Evolutionary conservation across 345 rosid genomes (phyloP).

Genomic region (Populus deltoides): DNA sequence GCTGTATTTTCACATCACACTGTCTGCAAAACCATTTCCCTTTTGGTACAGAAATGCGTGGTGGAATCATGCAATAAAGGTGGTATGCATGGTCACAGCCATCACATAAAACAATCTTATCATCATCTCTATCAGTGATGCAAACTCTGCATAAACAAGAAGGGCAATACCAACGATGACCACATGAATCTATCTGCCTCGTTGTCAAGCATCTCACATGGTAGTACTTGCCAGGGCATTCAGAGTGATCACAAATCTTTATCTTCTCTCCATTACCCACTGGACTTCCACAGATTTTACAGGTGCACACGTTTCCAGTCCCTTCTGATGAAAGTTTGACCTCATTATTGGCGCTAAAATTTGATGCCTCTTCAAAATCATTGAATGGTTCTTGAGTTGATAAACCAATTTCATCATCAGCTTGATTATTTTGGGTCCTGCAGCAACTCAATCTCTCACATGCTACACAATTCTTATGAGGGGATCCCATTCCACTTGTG

Average conservation of each 20-base stretch:
- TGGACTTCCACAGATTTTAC: slow-evolving; percentile 59
- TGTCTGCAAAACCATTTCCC: slow-evolving; percentile 83
- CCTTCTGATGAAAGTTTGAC: slow-evolving; percentile 21
- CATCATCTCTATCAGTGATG: slow-evolving; percentile 73
- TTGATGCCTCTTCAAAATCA: slow-evolving; percentile 44
- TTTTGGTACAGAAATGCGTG: slow-evolving; percentile 45
- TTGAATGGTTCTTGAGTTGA: slow-evolving; percentile 29
- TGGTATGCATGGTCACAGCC: slow-evolving; percentile 92
- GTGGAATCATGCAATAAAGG: slow-evolving; percentile 78
- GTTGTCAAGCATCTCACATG: slow-evolving; percentile 76
- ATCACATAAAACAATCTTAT: slow-evolving; percentile 76
- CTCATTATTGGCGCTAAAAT: slow-evolving; percentile 34
- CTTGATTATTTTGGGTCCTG: slow-evolving; percentile 25
- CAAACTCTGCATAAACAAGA: slow-evolving; percentile 84
- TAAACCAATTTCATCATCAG: slow-evolving; percentile 24
- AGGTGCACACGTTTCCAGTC: slow-evolving; percentile 20
- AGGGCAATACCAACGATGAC: slow-evolving; percentile 85
- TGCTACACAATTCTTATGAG: slow-evolving; percentile 68
- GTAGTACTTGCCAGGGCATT: slow-evolving; percentile 61
- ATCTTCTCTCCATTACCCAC: slow-evolving; percentile 42
- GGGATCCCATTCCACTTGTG: slow-evolving; percentile 52
- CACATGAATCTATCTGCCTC: slow-evolving; percentile 53
- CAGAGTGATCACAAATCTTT: slow-evolving; percentile 58
- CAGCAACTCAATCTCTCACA: slow-evolving; percentile 63
- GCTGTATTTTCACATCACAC: slow-evolving; percentile 53